phyloP scores from a whole-genome alignment of 2,329 filamentous ascomycete species.

The Hymenoscyphus scutula region DNA sequence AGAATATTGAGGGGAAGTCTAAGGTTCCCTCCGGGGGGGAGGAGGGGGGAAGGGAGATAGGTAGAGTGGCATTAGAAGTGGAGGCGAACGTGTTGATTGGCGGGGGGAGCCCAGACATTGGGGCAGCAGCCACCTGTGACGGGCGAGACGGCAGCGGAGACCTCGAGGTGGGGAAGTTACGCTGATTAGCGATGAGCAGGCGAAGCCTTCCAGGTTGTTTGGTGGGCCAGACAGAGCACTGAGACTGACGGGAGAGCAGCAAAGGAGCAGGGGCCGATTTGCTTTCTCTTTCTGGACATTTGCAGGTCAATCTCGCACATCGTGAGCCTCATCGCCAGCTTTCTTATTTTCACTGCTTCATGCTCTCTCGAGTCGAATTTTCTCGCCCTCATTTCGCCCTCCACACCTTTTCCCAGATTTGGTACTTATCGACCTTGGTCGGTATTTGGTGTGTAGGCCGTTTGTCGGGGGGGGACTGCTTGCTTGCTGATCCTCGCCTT shows the following conservation, averaged over 20 bases:
- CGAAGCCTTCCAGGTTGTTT: no score
- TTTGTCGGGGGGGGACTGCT: not conserved
- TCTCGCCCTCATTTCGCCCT: conserved; percentile 11
- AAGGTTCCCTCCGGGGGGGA: not conserved
- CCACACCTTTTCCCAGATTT: conserved; percentile 10
- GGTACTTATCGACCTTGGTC: conserved; percentile 6
- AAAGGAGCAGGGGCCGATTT: not conserved
- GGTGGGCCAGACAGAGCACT: not conserved
- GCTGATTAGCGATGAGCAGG: conserved; percentile 4
- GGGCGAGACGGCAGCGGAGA: not conserved
- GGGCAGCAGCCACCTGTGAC: not conserved
- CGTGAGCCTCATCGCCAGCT: conserved; percentile 8
- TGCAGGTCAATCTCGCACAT: conserved; percentile 6
- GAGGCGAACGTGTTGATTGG: conserved; percentile 15
- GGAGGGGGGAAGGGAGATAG: no score
- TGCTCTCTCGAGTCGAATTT: not conserved
- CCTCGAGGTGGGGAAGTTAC: conserved; percentile 8
- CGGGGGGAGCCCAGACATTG: not conserved
- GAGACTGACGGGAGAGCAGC: no score
- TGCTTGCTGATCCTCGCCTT: conserved; percentile 12
- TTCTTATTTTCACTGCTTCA: conserved; percentile 5
- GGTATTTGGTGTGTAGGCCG: conserved; percentile 18
- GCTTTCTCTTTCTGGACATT: not conserved
- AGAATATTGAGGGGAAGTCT: conserved; percentile 10
- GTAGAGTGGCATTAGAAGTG: conserved; percentile 11